These are phyloP conservation scores for Phytophthora pisi DNA, from an alignment of 352 stramenopile genomes.

Conservation along the genomic window DNA sequence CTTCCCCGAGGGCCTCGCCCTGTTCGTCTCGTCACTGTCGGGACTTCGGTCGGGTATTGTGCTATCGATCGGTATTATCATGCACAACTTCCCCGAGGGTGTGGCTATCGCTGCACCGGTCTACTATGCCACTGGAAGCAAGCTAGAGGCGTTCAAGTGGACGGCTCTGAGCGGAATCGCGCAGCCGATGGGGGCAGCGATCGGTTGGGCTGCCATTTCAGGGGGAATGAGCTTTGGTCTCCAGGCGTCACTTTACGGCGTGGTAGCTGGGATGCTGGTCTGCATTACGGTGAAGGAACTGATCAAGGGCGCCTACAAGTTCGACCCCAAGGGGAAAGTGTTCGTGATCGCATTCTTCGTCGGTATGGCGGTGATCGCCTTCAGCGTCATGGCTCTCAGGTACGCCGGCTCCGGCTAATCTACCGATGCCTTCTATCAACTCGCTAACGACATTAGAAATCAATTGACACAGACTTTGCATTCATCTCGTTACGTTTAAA, in stretches of 20 bases:
- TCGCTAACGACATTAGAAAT: background rate
- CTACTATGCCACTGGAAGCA: slow-evolving; percentile 96
- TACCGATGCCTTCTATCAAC: background rate
- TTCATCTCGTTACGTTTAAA: background rate
- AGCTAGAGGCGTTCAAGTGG: slow-evolving; percentile 93
- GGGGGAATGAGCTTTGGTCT: slow-evolving; percentile 70
- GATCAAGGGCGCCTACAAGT: slow-evolving; percentile 90
- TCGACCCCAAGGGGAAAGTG: slow-evolving; percentile 87
- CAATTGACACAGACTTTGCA: background rate
- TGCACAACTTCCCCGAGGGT: slow-evolving; percentile 98
- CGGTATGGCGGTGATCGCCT: slow-evolving; percentile 89
- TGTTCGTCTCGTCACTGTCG: slow-evolving; percentile 93
- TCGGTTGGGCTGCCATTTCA: slow-evolving; percentile 68
- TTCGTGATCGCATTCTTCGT: slow-evolving; percentile 89
- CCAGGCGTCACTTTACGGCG: slow-evolving; percentile 90
- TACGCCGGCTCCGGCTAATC: slow-evolving; percentile 60
- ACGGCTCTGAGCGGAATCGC: slow-evolving; percentile 90
- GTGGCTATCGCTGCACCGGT: slow-evolving; percentile 95
- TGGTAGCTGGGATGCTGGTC: slow-evolving; percentile 94
- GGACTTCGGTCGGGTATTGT: slow-evolving; percentile 90
- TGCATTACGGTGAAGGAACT: slow-evolving; percentile 93
- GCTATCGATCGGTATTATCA: slow-evolving; percentile 94
- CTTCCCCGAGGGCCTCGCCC: slow-evolving; percentile 96
- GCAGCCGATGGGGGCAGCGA: slow-evolving; percentile 88
- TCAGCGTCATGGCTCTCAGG: slow-evolving; percentile 90